Conservation (phyloP, 1,284 basidiomycete species). For the Pseudozyma sp. region DNA sequence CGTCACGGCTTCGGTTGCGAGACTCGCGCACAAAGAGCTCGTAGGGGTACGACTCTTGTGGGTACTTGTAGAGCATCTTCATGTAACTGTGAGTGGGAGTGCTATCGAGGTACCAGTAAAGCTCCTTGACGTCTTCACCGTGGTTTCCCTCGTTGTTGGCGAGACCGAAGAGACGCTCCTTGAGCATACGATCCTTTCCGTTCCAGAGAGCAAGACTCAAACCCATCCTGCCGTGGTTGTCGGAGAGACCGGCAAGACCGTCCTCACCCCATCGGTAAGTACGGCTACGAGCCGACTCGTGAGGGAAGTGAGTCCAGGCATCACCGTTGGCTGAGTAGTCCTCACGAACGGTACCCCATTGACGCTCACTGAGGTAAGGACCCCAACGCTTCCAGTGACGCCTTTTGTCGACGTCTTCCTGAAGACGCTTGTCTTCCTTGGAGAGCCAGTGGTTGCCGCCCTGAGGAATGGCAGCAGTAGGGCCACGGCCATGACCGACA, state of each 20-base stretch:
- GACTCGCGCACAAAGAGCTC: slow-evolving; percentile 91
- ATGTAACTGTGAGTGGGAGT: slow-evolving; percentile 99
- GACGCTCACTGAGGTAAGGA: slow-evolving; percentile 93
- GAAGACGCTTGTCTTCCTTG: slow-evolving; percentile 69
- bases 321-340: slow-evolving; percentile 97
- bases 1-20: slow-evolving; percentile 82
- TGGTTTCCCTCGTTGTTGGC: slow-evolving; percentile 97
- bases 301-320: slow-evolving; percentile 97
- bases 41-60: slow-evolving; percentile 90
- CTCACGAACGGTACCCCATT: slow-evolving; percentile 98
- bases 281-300: slow-evolving; percentile 91
- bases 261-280: slow-evolving; percentile 99
- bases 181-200: slow-evolving; percentile 90
- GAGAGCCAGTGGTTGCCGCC: slow-evolving; percentile 50
- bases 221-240: slow-evolving; percentile 94
- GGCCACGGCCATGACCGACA: slow-evolving; percentile 48
- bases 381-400: slow-evolving; percentile 98
- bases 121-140: slow-evolving; percentile 97
- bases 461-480: slow-evolving; percentile 40
- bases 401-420: slow-evolving; percentile 77
- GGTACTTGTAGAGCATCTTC: slow-evolving; percentile 99
- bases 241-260: slow-evolving; percentile 93
- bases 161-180: slow-evolving; percentile 92
- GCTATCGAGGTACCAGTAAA: slow-evolving; percentile 98
- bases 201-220: slow-evolving; percentile 95